phyloP scores from a whole-genome alignment of 805 yeast species.

The Yarrowia divulgata region DNA sequence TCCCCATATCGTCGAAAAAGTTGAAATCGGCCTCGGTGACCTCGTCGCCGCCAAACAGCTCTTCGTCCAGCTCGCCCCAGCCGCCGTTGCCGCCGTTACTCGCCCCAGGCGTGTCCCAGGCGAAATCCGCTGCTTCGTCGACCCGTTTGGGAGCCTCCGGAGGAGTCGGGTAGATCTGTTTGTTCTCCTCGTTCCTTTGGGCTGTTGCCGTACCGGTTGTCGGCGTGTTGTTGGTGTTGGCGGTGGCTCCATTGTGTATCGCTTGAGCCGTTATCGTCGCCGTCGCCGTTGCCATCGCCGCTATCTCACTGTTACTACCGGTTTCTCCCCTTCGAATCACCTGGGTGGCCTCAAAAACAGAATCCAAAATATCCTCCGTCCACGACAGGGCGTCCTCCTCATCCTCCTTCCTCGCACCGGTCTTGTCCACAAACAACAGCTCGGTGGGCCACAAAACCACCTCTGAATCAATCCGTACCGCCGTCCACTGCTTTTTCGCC shows the following conservation, averaged over 20 bases:
- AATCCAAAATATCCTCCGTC: conserved; percentile 19
- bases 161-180: conserved; percentile 49
- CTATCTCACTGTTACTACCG: not conserved
- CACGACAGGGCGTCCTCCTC: not conserved
- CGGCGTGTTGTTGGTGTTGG: not conserved
- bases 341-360: conserved; percentile 31
- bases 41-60: conserved; percentile 51
- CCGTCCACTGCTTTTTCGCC: conserved; percentile 30
- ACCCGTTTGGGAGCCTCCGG: conserved; percentile 48
- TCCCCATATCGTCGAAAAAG: conserved; percentile 50
- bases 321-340: conserved; percentile 6
- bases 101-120: conserved; percentile 41
- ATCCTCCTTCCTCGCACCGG: not conserved
- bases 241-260: not conserved
- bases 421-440: conserved; percentile 16
- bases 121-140: conserved; percentile 39
- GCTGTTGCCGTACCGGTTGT: not conserved
- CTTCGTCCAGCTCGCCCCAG: conserved; percentile 49
- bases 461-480: not conserved
- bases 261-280: too few relatives aligned
- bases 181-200: conserved; percentile 22
- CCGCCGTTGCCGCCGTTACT: conserved; percentile 45
- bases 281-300: too few relatives aligned
- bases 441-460: conserved; percentile 17
- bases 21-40: conserved; percentile 55